Evolutionary conservation across 768 basidiomycete species (phyloP), one percentile per base, ranked within the genome.

Genomic region (Pisolithus tinctorius): DNA sequence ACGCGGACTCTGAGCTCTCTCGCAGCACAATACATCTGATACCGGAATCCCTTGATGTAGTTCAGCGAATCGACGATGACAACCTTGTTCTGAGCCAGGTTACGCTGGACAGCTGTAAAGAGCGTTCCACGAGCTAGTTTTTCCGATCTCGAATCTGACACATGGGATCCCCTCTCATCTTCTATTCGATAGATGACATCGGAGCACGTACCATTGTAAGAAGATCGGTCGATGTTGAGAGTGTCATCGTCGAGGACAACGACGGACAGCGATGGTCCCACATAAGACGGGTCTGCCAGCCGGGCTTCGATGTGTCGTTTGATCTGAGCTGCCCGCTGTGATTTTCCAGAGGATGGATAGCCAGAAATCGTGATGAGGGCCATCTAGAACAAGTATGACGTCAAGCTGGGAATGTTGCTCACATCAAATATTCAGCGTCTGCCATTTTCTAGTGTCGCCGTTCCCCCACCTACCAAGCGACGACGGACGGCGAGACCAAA

Each of bases 1-100:
- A 87, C 82, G 31, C 94, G 75, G 26, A 92, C 74, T 58, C 85
- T 87, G 57, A 84, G 77, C 63, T 99, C n/a, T n/a, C 93, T 74
- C 4, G 93, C 94, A 1, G 91, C 90, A 63, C 95, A 97, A 64
- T 97, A 96, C 72, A 99, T 84, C 67, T 99, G 96, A 68, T 99
- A 99, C 29, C 96, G 83, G n/a, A 93, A 96, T 10, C 95, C 95
- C 66, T 99, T 98, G 77, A 98, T 98, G 69, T 99, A 97, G 63
- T 98, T 98, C 58, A 88, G 78, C 13, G 85, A 82, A 63, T 99
- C 96, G 54, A 93, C 78, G 58, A 99, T 88, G 52, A 96, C 76
- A 60, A 97, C 81, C 0, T 82, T 87, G 60, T 89, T 83, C 34
- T 69, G 66, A 23, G 78, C 75, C 56, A 99, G 75, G 31, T 79